These are phyloP conservation scores for Diacronema lutheri DNA, from an alignment of 78 protist genomes.

Conservation along the genomic window DNA sequence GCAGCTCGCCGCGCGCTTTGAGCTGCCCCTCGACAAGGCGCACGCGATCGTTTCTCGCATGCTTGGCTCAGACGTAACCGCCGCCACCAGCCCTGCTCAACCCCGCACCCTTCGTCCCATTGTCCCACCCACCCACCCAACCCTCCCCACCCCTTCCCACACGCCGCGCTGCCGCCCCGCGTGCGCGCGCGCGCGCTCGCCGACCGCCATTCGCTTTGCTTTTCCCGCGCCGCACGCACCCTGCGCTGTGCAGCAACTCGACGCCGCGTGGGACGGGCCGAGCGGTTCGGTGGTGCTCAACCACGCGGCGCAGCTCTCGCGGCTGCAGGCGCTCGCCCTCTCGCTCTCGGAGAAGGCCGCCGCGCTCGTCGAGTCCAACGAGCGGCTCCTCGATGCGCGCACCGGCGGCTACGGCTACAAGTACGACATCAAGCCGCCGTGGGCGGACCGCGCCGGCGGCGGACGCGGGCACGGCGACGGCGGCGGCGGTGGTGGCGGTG, in stretches of 20 bases:
- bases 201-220: too few species aligned
- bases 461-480: background rate
- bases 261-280: conserved; percentile 74
- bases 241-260: too few species aligned
- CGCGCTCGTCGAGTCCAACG: conserved; percentile 32
- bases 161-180: too few species aligned
- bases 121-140: too few species aligned
- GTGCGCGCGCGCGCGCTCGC: too few species aligned
- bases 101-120: too few species aligned
- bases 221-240: too few species aligned
- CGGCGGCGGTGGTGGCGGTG: background rate
- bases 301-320: conserved; percentile 65
- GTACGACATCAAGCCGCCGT: too few species aligned
- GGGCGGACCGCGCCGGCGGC: background rate
- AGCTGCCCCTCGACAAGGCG: background rate
- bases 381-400: conserved; percentile 26
- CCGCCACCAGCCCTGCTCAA: too few species aligned
- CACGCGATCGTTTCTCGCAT: conserved; percentile 71
- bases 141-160: too few species aligned
- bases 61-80: conserved; percentile 63
- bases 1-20: conserved; percentile 54
- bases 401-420: background rate
- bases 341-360: conserved; percentile 67
- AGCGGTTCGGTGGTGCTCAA: conserved; percentile 62
- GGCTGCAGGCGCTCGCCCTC: conserved; percentile 74